phyloP scores from a whole-genome alignment of 495 filamentous ascomycete genomes.

The Xeromyces bisporus region DNA sequence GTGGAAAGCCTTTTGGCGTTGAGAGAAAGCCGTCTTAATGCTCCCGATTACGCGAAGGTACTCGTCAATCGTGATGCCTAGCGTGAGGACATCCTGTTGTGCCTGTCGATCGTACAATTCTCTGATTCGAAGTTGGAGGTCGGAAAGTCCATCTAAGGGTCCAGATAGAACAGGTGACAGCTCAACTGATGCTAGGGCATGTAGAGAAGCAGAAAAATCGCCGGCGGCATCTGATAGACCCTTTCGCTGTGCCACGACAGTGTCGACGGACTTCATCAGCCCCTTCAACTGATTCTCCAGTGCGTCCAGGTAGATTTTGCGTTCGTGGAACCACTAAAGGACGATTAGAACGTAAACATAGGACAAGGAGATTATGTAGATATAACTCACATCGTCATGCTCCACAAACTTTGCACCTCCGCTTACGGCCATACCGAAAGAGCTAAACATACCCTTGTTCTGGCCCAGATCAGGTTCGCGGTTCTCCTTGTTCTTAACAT shows the following conservation, averaged over 20 bases:
- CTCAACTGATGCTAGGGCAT: constrained; percentile 75
- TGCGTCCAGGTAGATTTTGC: constrained; percentile 82
- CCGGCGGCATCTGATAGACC: constrained; percentile 81
- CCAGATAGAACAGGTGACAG: constrained; percentile 74
- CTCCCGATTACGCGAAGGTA: constrained; percentile 91
- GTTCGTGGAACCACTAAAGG: constrained; percentile 87
- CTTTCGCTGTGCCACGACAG: constrained; percentile 78
- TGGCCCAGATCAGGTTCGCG: constrained; percentile 72
- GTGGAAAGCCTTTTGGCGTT: constrained; percentile 89
- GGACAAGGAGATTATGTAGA: not conserved
- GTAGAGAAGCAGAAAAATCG: constrained; percentile 83
- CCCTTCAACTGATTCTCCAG: constrained; percentile 90
- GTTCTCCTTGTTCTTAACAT: constrained; percentile 95
- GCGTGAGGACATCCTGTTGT: constrained; percentile 87
- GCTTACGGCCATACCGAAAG: constrained; percentile 62
- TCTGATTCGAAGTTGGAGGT: constrained; percentile 80
- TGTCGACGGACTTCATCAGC: constrained; percentile 82
- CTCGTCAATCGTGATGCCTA: constrained; percentile 95
- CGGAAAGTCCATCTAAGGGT: constrained; percentile 76
- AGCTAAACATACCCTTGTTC: constrained; percentile 83
- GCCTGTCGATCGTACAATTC: constrained; percentile 94
- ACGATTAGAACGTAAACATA: constrained; percentile 3
- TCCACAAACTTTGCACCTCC: constrained; percentile 78
- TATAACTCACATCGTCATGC: constrained; percentile 75
- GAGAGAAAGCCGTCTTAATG: constrained; percentile 78